Conservation (phyloP, 169 alveolate species). For the Cardiosporidium cionae region DNA sequence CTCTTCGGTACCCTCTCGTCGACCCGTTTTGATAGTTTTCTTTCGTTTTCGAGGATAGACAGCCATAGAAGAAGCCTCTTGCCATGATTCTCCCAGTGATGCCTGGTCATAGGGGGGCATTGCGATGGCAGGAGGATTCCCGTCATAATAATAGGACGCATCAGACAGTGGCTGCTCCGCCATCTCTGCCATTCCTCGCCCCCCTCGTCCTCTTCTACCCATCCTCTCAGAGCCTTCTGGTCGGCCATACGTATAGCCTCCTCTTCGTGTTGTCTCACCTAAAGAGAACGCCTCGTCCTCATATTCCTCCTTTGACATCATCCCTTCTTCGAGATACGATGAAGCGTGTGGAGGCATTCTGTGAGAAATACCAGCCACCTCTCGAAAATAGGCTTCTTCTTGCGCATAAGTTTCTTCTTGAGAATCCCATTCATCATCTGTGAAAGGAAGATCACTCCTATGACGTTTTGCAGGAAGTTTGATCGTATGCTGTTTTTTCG, state of each 20-base stretch:
- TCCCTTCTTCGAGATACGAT: slow-evolving; percentile 2
- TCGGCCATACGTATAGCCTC: background rate
- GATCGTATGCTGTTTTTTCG: no score
- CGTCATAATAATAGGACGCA: background rate
- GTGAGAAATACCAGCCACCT: no score
- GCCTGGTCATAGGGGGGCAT: background rate
- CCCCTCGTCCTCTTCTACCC: background rate
- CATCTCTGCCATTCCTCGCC: background rate
- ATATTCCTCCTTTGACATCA: background rate
- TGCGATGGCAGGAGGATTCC: background rate
- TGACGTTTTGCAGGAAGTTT: no score
- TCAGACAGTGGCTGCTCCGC: slow-evolving; percentile 11
- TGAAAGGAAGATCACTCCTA: no score
- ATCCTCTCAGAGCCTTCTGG: background rate
- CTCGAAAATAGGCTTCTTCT: no score
- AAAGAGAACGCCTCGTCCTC: background rate
- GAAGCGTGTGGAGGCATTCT: no score
- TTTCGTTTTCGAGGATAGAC: no score
- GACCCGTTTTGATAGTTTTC: no score
- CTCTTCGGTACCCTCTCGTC: no score
- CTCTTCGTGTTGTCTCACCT: background rate
- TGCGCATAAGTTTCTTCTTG: no score
- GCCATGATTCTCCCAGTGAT: background rate
- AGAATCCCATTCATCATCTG: no score
- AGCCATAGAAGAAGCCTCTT: slow-evolving; percentile 2